Conservation (phyloP, 1,284 basidiomycete genomes). For the Cutaneotrichosporon sp. region DNA sequence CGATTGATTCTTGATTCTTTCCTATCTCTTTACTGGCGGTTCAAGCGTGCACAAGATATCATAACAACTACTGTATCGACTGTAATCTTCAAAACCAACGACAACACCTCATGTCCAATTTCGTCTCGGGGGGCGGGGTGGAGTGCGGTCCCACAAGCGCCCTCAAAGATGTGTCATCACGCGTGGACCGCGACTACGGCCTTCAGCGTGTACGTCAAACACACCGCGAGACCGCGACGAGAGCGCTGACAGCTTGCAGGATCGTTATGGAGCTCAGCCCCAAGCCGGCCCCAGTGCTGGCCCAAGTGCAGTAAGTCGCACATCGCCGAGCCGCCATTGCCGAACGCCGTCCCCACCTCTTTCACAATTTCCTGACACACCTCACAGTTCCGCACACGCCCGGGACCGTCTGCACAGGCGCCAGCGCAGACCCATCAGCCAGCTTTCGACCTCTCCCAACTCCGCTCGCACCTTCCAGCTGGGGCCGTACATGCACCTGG, state of each 20-base stretch:
- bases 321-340: neutral
- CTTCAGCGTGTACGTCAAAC: constrained; percentile 31
- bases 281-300: constrained; percentile 12
- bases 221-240: too few species aligned
- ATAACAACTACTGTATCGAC: too few species aligned
- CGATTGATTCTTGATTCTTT: too few species aligned
- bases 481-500: constrained; percentile 4
- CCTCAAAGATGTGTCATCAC: constrained; percentile 34
- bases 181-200: constrained; percentile 37
- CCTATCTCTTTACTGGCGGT: too few species aligned
- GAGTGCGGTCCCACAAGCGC: constrained; percentile 39
- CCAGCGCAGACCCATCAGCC: constrained; percentile 1
- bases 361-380: too few species aligned
- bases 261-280: constrained; percentile 10
- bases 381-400: constrained; percentile 14
- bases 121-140: constrained; percentile 32
- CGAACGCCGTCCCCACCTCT: too few species aligned
- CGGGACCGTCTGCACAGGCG: constrained; percentile 3
- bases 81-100: too few species aligned
- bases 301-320: constrained; percentile 12
- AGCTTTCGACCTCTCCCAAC: constrained; percentile 39
- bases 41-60: too few species aligned
- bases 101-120: constrained; percentile 30
- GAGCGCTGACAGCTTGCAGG: too few species aligned
- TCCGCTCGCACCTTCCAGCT: constrained; percentile 32